These are phyloP conservation scores for Lactifluus subvellereus DNA, from an alignment of 768 basidiomycete genomes.

Conservation along the genomic window DNA sequence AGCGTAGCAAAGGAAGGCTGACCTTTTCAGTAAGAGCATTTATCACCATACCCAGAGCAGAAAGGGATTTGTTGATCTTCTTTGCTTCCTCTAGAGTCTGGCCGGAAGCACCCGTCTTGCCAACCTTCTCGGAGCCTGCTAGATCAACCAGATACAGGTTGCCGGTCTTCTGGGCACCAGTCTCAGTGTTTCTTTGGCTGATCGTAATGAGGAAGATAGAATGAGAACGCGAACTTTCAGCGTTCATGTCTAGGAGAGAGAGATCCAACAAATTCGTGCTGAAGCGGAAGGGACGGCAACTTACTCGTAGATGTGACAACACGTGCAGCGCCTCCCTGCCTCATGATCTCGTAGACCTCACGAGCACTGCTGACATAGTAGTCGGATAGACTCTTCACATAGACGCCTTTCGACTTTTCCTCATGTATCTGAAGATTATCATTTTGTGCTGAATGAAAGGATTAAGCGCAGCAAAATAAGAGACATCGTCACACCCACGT, in stretches of 20 bases:
- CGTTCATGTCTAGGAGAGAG: slow-evolving; percentile 84
- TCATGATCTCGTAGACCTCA: slow-evolving; percentile 99
- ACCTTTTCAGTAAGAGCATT: slow-evolving; percentile 98
- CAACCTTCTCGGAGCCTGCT: slow-evolving; percentile 98
- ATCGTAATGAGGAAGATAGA: slow-evolving; percentile 99
- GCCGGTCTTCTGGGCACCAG: slow-evolving; percentile 92
- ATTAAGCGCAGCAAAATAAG: not conserved
- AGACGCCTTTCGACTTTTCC: slow-evolving; percentile 95
- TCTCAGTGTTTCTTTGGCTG: slow-evolving; percentile 93
- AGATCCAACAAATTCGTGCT: slow-evolving; percentile 9
- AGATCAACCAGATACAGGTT: slow-evolving; percentile 97
- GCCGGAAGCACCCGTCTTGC: slow-evolving; percentile 98
- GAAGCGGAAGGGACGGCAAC: slow-evolving; percentile 29
- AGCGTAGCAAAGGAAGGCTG: slow-evolving; percentile 57
- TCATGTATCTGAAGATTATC: slow-evolving; percentile 99
- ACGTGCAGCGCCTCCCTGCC: slow-evolving; percentile 86
- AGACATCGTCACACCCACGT: slow-evolving; percentile 53
- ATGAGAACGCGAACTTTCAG: slow-evolving; percentile 97
- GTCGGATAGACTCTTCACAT: slow-evolving; percentile 95
- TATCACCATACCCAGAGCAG: slow-evolving; percentile 98
- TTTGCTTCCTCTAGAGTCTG: slow-evolving; percentile 99
- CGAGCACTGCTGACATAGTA: slow-evolving; percentile 95
- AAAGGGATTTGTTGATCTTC: slow-evolving; percentile 99
- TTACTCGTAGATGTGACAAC: slow-evolving; percentile 92
- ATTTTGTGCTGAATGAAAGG: slow-evolving; percentile 64